These are phyloP conservation scores for Stromatinia cepivora DNA, from an alignment of 2,329 filamentous ascomycete species.

Conservation along the genomic window DNA sequence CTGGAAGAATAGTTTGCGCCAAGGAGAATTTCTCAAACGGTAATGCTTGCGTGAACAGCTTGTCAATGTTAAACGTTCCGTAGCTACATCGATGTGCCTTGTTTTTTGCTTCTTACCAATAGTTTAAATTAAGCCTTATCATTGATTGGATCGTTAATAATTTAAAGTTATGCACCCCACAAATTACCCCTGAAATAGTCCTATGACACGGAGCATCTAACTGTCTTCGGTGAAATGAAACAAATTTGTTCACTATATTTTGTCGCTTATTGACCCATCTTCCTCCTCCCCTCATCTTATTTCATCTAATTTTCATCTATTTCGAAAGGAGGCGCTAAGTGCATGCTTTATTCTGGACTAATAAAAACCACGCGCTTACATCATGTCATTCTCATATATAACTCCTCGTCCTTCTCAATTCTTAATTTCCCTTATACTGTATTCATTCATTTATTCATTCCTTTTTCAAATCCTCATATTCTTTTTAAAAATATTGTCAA, in stretches of 20 bases:
- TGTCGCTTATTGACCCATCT: constrained; percentile 19
- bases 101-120: not conserved
- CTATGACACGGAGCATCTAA: not conserved
- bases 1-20: constrained; percentile 11
- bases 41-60: not conserved
- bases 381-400: constrained; percentile 10
- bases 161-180: not conserved
- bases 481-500: constrained; percentile 11
- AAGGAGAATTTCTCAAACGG: constrained; percentile 1
- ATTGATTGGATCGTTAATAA: constrained; percentile 1
- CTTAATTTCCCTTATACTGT: too few relatives aligned
- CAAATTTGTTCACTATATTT: not conserved
- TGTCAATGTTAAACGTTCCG: not conserved
- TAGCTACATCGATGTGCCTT: not conserved
- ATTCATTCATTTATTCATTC: constrained; percentile 8
- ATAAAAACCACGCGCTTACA: not conserved
- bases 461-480: not conserved
- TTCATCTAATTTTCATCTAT: constrained; percentile 21
- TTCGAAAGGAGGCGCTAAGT: not conserved
- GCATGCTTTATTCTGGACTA: not conserved
- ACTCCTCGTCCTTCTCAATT: not conserved
- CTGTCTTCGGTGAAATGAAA: constrained; percentile 12
- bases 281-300: constrained; percentile 18
- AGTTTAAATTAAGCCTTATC: not conserved
- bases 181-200: constrained; percentile 2